Conservation (phyloP, 352 stramenopile species). For the Blastocystis sp. region DNA sequence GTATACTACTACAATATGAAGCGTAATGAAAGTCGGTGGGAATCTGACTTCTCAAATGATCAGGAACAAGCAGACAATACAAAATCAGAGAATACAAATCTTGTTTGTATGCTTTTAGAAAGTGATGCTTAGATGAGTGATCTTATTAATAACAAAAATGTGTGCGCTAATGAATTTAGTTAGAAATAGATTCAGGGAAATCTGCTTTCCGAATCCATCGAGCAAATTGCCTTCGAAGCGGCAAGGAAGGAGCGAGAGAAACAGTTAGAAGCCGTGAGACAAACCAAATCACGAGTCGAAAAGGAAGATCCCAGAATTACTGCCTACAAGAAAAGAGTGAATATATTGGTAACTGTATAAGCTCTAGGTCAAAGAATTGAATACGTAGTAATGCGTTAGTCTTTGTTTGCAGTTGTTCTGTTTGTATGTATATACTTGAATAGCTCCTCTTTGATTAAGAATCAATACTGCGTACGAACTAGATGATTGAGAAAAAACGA, state of each 20-base stretch:
- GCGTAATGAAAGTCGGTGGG: conserved; percentile 10
- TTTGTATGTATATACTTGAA: not conserved
- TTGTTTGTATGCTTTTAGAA: not conserved
- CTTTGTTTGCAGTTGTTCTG: not conserved
- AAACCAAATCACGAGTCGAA: not conserved
- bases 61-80: not conserved
- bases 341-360: not conserved
- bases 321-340: not conserved
- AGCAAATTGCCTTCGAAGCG: not conserved
- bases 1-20: conserved; percentile 56
- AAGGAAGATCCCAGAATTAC: not conserved
- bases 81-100: not conserved
- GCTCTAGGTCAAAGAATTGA: conserved; percentile 7
- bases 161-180: not conserved
- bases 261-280: not conserved
- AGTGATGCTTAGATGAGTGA: not conserved
- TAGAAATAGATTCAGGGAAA: not conserved
- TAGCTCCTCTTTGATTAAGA: not conserved
- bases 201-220: not conserved
- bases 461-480: not conserved
- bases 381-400: not conserved
- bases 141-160: not conserved
- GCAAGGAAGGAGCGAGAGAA: conserved; percentile 15
- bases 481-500: not conserved
- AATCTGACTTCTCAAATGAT: not conserved